These are phyloP conservation scores for Kluyveromyces nonfermentans DNA, from an alignment of 805 yeast genomes.

Conservation along the genomic window DNA sequence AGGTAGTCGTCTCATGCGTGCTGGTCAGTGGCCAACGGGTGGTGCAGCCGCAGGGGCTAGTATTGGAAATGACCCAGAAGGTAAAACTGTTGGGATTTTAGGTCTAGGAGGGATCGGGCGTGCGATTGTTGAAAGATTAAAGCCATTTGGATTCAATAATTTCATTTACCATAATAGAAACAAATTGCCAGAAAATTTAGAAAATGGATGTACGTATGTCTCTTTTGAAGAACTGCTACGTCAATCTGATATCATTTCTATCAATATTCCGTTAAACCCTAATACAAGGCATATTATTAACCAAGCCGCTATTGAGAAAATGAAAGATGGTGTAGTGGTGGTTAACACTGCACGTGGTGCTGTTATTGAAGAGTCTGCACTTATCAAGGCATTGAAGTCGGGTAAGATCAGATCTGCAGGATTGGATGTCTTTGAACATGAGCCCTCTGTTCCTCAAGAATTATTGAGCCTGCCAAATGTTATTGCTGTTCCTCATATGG, in stretches of 20 bases:
- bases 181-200: conserved; percentile 50
- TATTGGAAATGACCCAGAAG: conserved; percentile 67
- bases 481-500: conserved; percentile 82
- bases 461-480: conserved; percentile 55
- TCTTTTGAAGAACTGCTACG: conserved; percentile 57
- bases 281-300: conserved; percentile 63
- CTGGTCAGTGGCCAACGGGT: conserved; percentile 52
- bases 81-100: conserved; percentile 66
- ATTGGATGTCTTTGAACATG: conserved; percentile 66
- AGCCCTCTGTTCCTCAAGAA: conserved; percentile 62
- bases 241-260: conserved; percentile 58
- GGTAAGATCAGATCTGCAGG: conserved; percentile 66
- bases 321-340: conserved; percentile 68
- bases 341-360: conserved; percentile 90
- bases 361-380: conserved; percentile 56
- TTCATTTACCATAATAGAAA: conserved; percentile 66
- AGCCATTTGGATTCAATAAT: conserved; percentile 67
- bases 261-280: conserved; percentile 69
- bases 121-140: conserved; percentile 59
- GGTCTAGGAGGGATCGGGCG: conserved; percentile 92
- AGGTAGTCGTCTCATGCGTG: conserved; percentile 44
- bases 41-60: conserved; percentile 52
- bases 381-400: conserved; percentile 44
- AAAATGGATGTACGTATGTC: conserved; percentile 62
- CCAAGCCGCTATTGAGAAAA: conserved; percentile 47